These are phyloP conservation scores for Elongisporangium prolatum DNA, from an alignment of 352 stramenopile genomes.

Conservation along the genomic window DNA sequence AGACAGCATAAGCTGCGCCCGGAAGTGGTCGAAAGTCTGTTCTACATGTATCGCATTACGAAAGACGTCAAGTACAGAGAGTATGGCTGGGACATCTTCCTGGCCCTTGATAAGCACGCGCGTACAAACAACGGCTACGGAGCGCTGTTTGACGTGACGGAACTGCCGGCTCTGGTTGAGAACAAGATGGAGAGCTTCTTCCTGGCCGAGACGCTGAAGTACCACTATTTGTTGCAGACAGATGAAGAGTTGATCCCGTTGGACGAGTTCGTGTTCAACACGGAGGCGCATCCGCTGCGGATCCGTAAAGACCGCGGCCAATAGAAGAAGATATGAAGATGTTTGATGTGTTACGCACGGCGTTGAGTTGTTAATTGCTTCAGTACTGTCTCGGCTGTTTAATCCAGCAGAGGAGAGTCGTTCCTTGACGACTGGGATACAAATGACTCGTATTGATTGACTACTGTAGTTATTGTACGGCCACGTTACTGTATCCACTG, in stretches of 20 bases:
- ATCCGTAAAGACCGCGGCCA: constrained; percentile 12
- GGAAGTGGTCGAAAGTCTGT: constrained; percentile 91
- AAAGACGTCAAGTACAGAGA: constrained; percentile 89
- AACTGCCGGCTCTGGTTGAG: constrained; percentile 20
- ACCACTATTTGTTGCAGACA: constrained; percentile 86
- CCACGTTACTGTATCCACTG: neutral
- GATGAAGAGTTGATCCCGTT: constrained; percentile 66
- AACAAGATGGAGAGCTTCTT: constrained; percentile 87
- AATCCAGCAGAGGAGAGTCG: too few relatives aligned
- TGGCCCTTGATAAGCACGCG: constrained; percentile 87
- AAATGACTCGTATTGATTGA: neutral
- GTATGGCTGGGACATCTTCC: constrained; percentile 92
- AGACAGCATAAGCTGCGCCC: constrained; percentile 90
- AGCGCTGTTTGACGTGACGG: constrained; percentile 21
- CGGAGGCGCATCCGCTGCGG: constrained; percentile 85
- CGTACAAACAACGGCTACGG: constrained; percentile 84
- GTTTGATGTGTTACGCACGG: neutral
- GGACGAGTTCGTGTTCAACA: constrained; percentile 92
- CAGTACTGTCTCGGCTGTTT: too few relatives aligned
- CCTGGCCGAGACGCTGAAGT: constrained; percentile 92
- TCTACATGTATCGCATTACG: constrained; percentile 91
- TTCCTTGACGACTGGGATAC: neutral
- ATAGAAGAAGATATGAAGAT: neutral
- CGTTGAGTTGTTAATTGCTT: neutral
- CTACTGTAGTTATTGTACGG: neutral